These are phyloP conservation scores for Wakefieldia striispora DNA, from an alignment of 768 basidiomycete species.

Conservation along the genomic window DNA sequence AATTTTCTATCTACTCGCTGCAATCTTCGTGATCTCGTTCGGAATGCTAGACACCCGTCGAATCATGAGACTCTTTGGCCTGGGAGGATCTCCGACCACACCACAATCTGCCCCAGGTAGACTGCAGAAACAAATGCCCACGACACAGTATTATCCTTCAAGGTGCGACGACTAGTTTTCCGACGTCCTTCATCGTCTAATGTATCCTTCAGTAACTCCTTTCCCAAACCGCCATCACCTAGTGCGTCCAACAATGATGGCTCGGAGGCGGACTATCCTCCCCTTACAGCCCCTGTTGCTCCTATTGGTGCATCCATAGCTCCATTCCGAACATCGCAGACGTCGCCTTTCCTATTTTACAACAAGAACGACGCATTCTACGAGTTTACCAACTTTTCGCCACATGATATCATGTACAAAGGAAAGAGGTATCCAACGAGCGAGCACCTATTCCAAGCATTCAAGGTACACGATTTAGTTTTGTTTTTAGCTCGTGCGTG, in stretches of 20 bases:
- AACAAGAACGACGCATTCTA: slow-evolving; percentile 63
- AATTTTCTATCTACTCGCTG: slow-evolving; percentile 27
- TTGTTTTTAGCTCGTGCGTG: background rate
- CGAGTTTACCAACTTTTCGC: slow-evolving; percentile 73
- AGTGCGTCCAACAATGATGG: slow-evolving; percentile 5
- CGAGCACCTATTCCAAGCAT: slow-evolving; percentile 75
- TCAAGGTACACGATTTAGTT: slow-evolving; percentile 46
- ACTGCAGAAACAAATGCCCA: slow-evolving; percentile 18
- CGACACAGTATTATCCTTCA: slow-evolving; percentile 24
- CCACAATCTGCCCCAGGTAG: slow-evolving; percentile 19
- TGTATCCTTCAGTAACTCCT: slow-evolving; percentile 6
- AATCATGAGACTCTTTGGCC: slow-evolving; percentile 32
- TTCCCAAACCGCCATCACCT: slow-evolving; percentile 13
- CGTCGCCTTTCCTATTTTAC: slow-evolving; percentile 55
- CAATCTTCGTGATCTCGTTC: slow-evolving; percentile 19
- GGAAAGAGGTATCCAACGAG: slow-evolving; percentile 70
- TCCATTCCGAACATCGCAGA: slow-evolving; percentile 26
- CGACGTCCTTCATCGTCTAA: background rate
- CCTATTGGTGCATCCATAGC: slow-evolving; percentile 30
- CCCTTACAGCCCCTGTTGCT: slow-evolving; percentile 31
- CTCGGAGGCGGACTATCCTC: slow-evolving; percentile 26
- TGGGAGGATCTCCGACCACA: slow-evolving; percentile 27
- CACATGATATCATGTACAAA: slow-evolving; percentile 59
- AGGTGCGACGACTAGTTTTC: slow-evolving; percentile 10
- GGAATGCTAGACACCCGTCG: slow-evolving; percentile 34